Conservation (phyloP, 768 basidiomycete genomes). For the Lactarius indigo region DNA sequence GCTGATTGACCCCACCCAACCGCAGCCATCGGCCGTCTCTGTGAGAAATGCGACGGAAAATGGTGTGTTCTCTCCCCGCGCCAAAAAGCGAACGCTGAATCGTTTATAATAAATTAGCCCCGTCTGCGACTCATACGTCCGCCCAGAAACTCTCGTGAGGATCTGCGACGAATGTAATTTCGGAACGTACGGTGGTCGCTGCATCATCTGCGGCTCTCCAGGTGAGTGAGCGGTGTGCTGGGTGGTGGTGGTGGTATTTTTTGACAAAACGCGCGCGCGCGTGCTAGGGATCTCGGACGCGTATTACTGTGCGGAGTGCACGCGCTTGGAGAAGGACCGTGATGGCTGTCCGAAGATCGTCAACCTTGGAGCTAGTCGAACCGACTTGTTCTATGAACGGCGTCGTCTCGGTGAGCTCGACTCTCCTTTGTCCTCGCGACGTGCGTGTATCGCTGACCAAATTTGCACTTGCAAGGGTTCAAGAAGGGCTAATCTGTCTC, state of each 20-base stretch:
- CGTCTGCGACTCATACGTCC: constrained; percentile 98
- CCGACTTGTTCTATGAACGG: constrained; percentile 89
- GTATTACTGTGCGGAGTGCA: constrained; percentile 98
- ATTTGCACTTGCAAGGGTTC: constrained; percentile 46
- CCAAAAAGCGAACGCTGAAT: too few species aligned
- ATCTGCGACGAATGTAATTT: constrained; percentile 99
- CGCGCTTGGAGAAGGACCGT: constrained; percentile 93
- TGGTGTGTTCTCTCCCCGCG: too few species aligned
- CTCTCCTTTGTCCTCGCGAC: background rate
- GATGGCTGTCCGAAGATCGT: constrained; percentile 99
- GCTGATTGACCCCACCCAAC: constrained; percentile 3
- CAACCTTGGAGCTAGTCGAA: constrained; percentile 91
- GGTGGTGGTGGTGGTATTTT: too few species aligned
- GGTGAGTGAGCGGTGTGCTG: too few species aligned
- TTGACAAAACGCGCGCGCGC: too few species aligned
- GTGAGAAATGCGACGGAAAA: constrained; percentile 99
- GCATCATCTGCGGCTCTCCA: constrained; percentile 95
- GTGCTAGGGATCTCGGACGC: constrained; percentile 91
- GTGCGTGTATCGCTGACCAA: background rate
- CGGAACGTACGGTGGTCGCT: constrained; percentile 94
- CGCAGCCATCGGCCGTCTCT: constrained; percentile 92
- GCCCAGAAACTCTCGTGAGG: constrained; percentile 95
- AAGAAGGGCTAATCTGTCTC: constrained; percentile 49
- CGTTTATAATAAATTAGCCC: constrained; percentile 46
- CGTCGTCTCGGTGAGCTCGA: constrained; percentile 67